Evolutionary conservation across 1,284 basidiomycete genomes (phyloP).

Genomic region (Lentinus polychrous): DNA sequence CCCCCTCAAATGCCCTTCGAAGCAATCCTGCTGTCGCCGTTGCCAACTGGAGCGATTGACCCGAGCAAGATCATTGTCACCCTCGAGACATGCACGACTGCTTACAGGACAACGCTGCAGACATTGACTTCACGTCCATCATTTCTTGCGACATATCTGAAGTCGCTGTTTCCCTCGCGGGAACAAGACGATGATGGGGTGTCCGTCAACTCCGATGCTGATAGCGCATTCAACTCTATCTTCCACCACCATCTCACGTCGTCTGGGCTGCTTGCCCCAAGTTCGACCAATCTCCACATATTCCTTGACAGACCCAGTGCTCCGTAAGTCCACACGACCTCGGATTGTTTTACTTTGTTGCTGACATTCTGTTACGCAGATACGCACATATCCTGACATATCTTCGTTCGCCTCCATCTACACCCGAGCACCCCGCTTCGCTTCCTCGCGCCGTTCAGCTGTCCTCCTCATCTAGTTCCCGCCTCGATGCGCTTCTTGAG

Average conservation of each 20-base stretch:
- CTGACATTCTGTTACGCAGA: conserved; percentile 28
- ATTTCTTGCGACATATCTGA: conserved; percentile 51
- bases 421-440: conserved; percentile 38
- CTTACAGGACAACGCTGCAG: conserved; percentile 54
- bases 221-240: conserved; percentile 34
- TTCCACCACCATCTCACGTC: conserved; percentile 57
- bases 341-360: background rate
- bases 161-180: conserved; percentile 35
- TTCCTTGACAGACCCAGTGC: conserved; percentile 75
- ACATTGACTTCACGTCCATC: conserved; percentile 66
- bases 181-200: conserved; percentile 34
- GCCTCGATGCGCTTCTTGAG: conserved; percentile 60
- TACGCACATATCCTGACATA: conserved; percentile 65
- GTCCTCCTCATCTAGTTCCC: conserved; percentile 36
- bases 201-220: conserved; percentile 32
- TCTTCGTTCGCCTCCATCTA: conserved; percentile 46
- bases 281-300: conserved; percentile 50
- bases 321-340: conserved; percentile 48
- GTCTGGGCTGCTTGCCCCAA: conserved; percentile 43
- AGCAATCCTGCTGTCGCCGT: conserved; percentile 57
- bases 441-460: conserved; percentile 58
- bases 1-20: conserved; percentile 48
- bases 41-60: conserved; percentile 40
- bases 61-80: conserved; percentile 58
- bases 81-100: conserved; percentile 61